Base-by-base conservation (phyloP, 2,329 filamentous ascomycete genomes). In the Colletotrichum trifolii region DNA sequence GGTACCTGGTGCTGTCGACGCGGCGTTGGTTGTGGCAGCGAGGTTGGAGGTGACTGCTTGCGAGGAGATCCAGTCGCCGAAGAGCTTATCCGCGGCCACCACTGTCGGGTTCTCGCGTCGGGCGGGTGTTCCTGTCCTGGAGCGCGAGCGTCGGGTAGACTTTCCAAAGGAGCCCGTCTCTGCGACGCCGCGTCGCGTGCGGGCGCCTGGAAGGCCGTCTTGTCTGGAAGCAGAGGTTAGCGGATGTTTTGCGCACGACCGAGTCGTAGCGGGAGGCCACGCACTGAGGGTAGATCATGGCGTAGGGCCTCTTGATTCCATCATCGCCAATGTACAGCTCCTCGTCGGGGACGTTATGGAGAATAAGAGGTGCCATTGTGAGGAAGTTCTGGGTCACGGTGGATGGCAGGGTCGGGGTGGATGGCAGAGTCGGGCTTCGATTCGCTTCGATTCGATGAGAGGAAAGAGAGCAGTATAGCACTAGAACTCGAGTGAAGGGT, bases 341-440 rank as follows among this genome's bases (percentile, higher is more conserved):
- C 54, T 90, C 88, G 69, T 90, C 88, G 61, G 88, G 87, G 68
- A 90, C 88, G 73, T 89, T 90, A 73, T 91, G 88, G 39, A 91
- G 79, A 72, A 90, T 89, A 63, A 90, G 79, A 69, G 88, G 88
- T 62, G 87, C 84, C 87, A 89, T 90, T 69, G 68, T 73, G 6
- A 40, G 50, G 36, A 38, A 25, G 50, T 50, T 17, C 50, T 57
- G 50, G 50, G 45, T 55, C 45, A 17, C 11, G 33, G 46, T 15
- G 15, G 42, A 42, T 10, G 40, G 34, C 50, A 50, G 50, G 50
- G 45, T 55, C 45, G 36, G 15, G 33, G 46, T 15, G 15, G 42
- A 42, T 10, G 40, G 34, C 57, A 35, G 45, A 8, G 25, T 34
- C 17, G 11, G 48, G 46, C 42, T 62, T 62, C 52, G 52, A n/a